phyloP scores from a whole-genome alignment of 2,329 filamentous ascomycete genomes.

The Xylariaceae sp. region DNA sequence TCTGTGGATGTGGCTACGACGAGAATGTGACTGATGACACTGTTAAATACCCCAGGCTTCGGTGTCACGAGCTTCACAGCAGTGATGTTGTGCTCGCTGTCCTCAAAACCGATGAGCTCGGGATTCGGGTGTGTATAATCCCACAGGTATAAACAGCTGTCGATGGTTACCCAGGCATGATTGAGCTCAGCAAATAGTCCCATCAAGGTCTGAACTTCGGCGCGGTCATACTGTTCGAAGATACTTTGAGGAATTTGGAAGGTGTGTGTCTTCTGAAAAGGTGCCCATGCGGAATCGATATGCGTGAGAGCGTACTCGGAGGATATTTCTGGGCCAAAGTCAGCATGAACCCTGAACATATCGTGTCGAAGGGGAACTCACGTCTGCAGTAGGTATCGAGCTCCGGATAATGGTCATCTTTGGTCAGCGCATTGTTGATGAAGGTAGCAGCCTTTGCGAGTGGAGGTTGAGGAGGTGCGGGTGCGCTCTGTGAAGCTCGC shows the following conservation, averaged over 20 bases:
- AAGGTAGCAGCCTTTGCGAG: constrained; percentile 81
- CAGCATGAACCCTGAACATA: constrained; percentile 24
- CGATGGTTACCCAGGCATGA: constrained; percentile 94
- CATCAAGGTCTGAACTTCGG: constrained; percentile 89
- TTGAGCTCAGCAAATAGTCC: constrained; percentile 94
- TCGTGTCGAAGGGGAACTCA: constrained; percentile 57
- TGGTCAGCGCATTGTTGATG: constrained; percentile 78
- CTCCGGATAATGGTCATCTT: constrained; percentile 84
- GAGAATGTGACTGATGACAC: constrained; percentile 83
- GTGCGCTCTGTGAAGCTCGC: constrained; percentile 39
- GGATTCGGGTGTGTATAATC: constrained; percentile 95
- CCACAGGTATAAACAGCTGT: constrained; percentile 96
- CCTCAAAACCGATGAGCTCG: constrained; percentile 90
- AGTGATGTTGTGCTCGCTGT: constrained; percentile 85
- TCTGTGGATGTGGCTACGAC: constrained; percentile 88
- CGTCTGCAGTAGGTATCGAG: constrained; percentile 88
- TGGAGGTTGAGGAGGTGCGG: constrained; percentile 53
- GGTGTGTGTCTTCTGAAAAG: constrained; percentile 85
- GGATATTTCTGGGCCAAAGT: constrained; percentile 71
- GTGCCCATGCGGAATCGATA: constrained; percentile 75
- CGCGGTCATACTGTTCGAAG: constrained; percentile 89
- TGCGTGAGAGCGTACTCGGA: constrained; percentile 86
- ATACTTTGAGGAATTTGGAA: constrained; percentile 92
- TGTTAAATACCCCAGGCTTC: constrained; percentile 85
- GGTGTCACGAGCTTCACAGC: constrained; percentile 88